These are phyloP conservation scores for Lipomyces starkeyi DNA, from an alignment of 805 yeast species.

Conservation along the genomic window DNA sequence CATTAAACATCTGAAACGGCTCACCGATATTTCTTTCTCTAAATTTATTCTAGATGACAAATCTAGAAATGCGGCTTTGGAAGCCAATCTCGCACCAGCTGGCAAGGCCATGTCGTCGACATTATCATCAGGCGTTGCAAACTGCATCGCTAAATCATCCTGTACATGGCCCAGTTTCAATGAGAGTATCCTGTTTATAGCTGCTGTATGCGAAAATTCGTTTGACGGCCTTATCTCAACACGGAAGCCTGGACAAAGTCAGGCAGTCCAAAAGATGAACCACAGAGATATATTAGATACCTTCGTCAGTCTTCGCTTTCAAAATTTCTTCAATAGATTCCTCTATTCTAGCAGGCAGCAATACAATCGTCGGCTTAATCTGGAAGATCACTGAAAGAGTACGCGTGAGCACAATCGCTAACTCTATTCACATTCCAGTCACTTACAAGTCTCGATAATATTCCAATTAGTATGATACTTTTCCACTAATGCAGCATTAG, in stretches of 20 bases:
- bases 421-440: background rate
- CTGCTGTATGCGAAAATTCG: slow-evolving; percentile 25
- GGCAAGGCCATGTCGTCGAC: background rate
- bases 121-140: slow-evolving; percentile 15
- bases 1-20: background rate
- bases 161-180: slow-evolving; percentile 3
- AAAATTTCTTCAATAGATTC: slow-evolving; percentile 25
- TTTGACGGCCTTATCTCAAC: slow-evolving; percentile 30
- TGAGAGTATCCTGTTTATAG: slow-evolving; percentile 20
- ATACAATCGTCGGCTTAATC: slow-evolving; percentile 28
- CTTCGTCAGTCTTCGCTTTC: slow-evolving; percentile 6
- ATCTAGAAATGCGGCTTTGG: slow-evolving; percentile 10
- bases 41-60: slow-evolving; percentile 24
- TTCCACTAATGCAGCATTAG: slow-evolving; percentile 27
- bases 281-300: background rate
- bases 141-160: background rate
- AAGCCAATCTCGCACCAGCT: background rate
- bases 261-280: background rate
- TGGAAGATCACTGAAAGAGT: slow-evolving; percentile 26
- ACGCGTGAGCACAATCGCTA: background rate
- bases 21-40: slow-evolving; percentile 31
- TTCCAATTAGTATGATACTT: slow-evolving; percentile 29
- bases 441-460: slow-evolving; percentile 21
- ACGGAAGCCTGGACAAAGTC: slow-evolving; percentile 8
- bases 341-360: slow-evolving; percentile 30